Base-by-base conservation (phyloP, 495 filamentous ascomycete genomes). In the Lophiotrema nucula region DNA sequence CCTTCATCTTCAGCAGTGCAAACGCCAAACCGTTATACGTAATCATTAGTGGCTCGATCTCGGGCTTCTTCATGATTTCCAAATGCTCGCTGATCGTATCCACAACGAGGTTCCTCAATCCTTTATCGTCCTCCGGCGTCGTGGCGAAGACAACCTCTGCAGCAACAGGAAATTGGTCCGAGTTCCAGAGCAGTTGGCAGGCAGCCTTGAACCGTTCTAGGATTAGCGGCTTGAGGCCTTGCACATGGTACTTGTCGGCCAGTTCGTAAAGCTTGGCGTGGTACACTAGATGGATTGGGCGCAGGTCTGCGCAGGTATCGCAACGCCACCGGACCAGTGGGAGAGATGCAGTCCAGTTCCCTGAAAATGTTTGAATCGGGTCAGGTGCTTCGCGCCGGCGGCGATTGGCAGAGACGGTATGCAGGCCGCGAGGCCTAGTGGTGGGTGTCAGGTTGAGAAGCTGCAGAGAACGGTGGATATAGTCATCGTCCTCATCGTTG, bases 241-340 rank as follows among this genome's bases (percentile, higher is more conserved):
- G 11, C 4, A 59, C 18, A 11, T 44, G 10, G 48, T 44, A 59
- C 24, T 53, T 52, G 13, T 59, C 56, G 15, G 28, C 54, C 1
- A 58, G 45, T 27, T 31, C 54, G 24, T 51, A 51, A 6, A 51
- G 31, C 37, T 44, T 25, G n/a, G 50, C 50, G 24, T 53, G 48
- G 6, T 12, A 11, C 6, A 47, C 12, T 11, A 47, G 23, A 5
- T 47, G 45, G 10, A 23, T 22, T 5, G 45, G 11, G 21, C 6
- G 8, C 10, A 11, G 10, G 11, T 43, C 39, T 6, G 19, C 19
- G 39, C 39, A 43, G 39, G 18, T 43, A 6, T 10, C 10, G 39
- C 39, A 43, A 16, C 19, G 12, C n/a, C n/a, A n/a, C n/a, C n/a
- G n/a, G n/a, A n/a, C n/a, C n/a, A n/a, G n/a, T n/a, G n/a, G n/a